Evolutionary conservation across 495 filamentous ascomycete species (phyloP), one percentile per base, ranked within the genome.

Genomic region (Penicillium coprophilum): DNA sequence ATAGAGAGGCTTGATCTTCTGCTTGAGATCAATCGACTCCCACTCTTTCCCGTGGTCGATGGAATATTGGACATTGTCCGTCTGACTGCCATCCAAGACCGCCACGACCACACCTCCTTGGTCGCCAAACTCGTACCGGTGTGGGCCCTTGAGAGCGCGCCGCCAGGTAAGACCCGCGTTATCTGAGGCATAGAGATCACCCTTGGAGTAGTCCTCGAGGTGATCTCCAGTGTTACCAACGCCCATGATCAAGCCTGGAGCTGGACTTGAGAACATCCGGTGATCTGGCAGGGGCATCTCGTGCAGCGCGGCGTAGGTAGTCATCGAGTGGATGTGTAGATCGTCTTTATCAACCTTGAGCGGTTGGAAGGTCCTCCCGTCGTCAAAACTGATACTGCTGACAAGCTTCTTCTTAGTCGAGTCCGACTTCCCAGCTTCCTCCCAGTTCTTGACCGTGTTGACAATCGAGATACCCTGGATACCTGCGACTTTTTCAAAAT

Each of bases 111-210:
- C 83, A 21, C 91, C 87, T 6, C 94, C 94, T 60, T 93, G 84
- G 58, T 96, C 92, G 28, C 93, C 94, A 70, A 97, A 92, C 64
- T 96, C 91, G 71, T 96, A 97, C 66, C 89, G 93, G 70, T 97
- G 91, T 6, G 92, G 86, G n/a, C 87, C 87, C 20, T 92, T 75
- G 6, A 86, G 78, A 2, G 85, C 89, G 59, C 78, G 72, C 6
- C 62, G 80, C 94, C 94, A 98, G 12, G 85, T 96, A 53, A 87
- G 67, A 38, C 94, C 94, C 5, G 91, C 94, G 70, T 97, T 88
- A 58, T 96, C 91, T 1, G 94, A 97, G 38, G 97, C 82, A 61
- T 85, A 98, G 3, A 96, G 80, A 66, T 89, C 81, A 23, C 88
- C 85, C 17, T 94, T 80, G 1, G 76, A 75, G 58, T 87, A 88